phyloP scores from a whole-genome alignment of 805 yeast species.

The Candida piceae region DNA sequence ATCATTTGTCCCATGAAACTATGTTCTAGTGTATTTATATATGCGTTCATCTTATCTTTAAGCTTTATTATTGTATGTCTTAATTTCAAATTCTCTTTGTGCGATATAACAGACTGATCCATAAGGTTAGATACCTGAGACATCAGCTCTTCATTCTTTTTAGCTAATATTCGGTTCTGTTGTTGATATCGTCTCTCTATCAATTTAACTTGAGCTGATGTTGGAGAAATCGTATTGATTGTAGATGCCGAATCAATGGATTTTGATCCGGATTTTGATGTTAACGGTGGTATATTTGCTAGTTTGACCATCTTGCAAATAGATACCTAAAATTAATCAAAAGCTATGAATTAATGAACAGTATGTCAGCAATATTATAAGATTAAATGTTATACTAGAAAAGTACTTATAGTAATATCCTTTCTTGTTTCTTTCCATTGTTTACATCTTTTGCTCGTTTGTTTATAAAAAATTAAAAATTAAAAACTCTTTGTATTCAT shows the following conservation, averaged over 20 bases:
- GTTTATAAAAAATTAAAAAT: no score
- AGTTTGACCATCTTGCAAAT: conserved; percentile 16
- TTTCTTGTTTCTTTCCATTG: no score
- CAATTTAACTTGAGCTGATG: conserved; percentile 10
- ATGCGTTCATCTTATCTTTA: conserved; percentile 7
- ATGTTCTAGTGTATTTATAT: conserved; percentile 6
- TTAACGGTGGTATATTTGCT: conserved; percentile 14
- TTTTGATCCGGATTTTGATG: conserved; percentile 6
- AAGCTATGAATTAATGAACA: no score
- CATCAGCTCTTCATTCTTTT: conserved; percentile 49
- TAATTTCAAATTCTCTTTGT: conserved; percentile 24
- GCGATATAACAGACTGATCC: conserved; percentile 30
- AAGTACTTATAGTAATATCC: no score
- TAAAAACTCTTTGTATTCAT: neutral
- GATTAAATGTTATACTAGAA: no score
- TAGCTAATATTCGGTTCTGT: conserved; percentile 60
- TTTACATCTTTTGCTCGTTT: neutral
- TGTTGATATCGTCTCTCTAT: conserved; percentile 27
- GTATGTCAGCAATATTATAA: no score
- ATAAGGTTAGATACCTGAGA: conserved; percentile 50
- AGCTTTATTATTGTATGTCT: conserved; percentile 18
- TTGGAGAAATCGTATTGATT: conserved; percentile 2
- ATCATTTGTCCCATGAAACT: conserved; percentile 10
- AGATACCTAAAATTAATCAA: no score
- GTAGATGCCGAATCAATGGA: neutral